Evolutionary conservation across 176 grass and related monocot genomes (phyloP), one percentile per base, ranked within the genome.

Genomic region (Dactylis glomerata): DNA sequence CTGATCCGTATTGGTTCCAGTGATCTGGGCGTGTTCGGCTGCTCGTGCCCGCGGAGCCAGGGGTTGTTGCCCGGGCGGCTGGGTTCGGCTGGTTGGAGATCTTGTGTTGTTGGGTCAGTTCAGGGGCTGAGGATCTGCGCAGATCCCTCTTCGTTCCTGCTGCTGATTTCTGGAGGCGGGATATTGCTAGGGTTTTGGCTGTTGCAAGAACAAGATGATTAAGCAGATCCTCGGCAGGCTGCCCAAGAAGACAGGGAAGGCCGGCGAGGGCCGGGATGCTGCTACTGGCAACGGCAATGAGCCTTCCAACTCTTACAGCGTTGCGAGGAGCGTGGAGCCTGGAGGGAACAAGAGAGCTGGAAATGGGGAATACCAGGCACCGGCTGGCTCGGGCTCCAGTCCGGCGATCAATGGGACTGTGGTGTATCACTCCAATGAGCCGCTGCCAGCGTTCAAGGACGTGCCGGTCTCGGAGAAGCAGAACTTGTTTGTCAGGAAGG

Each of bases 171-270:
- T 22, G 73, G 56, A 61, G 79, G 61, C 61, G 26, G 50, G 61
- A 61, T 30, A 49, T 41, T 80, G 57, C 68, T 81, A 62, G 81
- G 75, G 85, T 84, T 85, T 87, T 88, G 12, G 22, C n/a, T 17
- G 42, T 38, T 49, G 24, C 42, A n/a, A 16, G 19, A 81, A n/a
- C n/a, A n/a, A 83, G 86, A 98, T 98, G 96, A 95, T 98, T 65
- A 98, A 98, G 30, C 93, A 98, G 81, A 90, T 98, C 78, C 82
- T 98, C n/a, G 91, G 91, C 42, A 85, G 93, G 75, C 84, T 98
- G 51, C 93, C 96, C 14, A 92, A 87, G 58, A 95, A 95, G 84
- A 87, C 89, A 11, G 91, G 92, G 19, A 98, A 94, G 92, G 83
- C 86, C 6, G 83, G 82, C 3, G 96, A 97, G 52, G 85, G 80